phyloP scores from a whole-genome alignment of 306 rosid species.

The Gynostemma pentaphyllum region DNA sequence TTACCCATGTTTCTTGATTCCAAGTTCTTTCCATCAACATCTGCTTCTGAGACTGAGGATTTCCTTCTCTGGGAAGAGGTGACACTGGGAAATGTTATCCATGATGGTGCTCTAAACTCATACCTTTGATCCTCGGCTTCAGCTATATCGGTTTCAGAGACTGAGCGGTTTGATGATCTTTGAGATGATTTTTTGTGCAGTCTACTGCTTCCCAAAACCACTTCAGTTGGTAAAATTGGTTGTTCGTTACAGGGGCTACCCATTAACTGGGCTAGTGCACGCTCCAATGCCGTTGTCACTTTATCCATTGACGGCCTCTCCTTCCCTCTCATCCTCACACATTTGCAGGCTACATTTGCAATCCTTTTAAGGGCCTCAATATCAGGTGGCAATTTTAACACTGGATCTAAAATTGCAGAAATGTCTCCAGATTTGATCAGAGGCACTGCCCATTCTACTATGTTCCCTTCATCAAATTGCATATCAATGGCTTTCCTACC shows the following conservation, averaged over 20 bases:
- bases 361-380: slow-evolving; percentile 75
- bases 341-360: slow-evolving; percentile 80
- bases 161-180: slow-evolving; percentile 68
- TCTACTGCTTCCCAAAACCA: slow-evolving; percentile 79
- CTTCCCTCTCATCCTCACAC: slow-evolving; percentile 95
- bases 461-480: slow-evolving; percentile 81
- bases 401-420: slow-evolving; percentile 48
- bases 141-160: slow-evolving; percentile 57
- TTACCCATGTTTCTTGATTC: slow-evolving; percentile 51
- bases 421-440: slow-evolving; percentile 61
- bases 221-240: slow-evolving; percentile 92
- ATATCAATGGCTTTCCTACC: slow-evolving; percentile 93
- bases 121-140: slow-evolving; percentile 71
- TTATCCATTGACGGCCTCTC: slow-evolving; percentile 97
- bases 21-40: slow-evolving; percentile 54
- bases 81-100: slow-evolving; percentile 95
- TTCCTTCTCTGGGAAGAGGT: slow-evolving; percentile 96
- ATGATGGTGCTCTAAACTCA: slow-evolving; percentile 87
- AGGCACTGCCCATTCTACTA: slow-evolving; percentile 97
- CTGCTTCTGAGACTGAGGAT: slow-evolving; percentile 78
- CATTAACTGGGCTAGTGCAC: slow-evolving; percentile 76
- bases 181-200: slow-evolving; percentile 86
- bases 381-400: slow-evolving; percentile 58
- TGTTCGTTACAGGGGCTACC: slow-evolving; percentile 90
- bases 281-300: slow-evolving; percentile 86